Percentiles rank a stretch among this genome's conserved stretches.
Evolutionary conservation across 306 rosid species (phyloP).

Genomic region (Rosa lucieae): DNA sequence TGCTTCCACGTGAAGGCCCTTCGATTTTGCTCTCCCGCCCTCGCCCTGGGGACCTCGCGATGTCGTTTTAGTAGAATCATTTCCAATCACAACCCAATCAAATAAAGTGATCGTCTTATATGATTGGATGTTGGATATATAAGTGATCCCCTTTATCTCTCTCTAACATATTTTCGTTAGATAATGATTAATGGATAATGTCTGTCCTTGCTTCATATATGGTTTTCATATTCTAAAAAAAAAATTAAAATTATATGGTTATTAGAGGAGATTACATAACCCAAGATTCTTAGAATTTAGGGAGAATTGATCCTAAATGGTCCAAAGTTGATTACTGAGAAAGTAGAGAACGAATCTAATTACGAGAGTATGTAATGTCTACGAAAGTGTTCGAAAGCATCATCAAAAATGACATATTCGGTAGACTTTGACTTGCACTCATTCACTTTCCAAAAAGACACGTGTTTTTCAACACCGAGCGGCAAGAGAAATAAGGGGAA

Average conservation of each 20-base stretch:
- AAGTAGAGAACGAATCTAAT: not conserved
- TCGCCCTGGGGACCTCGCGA: conserved; percentile 28
- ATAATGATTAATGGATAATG: not conserved
- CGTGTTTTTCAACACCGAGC: too few relatives aligned
- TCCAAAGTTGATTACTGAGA: not conserved
- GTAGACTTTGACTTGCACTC: not conserved
- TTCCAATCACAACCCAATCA: conserved; percentile 12
- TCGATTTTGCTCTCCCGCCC: not conserved
- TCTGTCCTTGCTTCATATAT: not conserved
- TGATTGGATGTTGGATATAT: conserved; percentile 26
- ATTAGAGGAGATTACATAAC: too few relatives aligned
- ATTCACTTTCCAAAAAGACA: not conserved
- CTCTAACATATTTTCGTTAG: not conserved
- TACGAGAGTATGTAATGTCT: not conserved
- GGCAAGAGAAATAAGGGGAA: not conserved
- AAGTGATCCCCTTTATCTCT: not conserved
- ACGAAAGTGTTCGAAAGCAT: not conserved
- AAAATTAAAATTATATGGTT: too few relatives aligned
- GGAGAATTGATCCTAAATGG: not conserved
- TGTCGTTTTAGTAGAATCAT: conserved; percentile 13
- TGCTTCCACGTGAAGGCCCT: conserved; percentile 38
- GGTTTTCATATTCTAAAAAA: too few relatives aligned
- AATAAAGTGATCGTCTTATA: conserved; percentile 13
- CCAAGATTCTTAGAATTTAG: not conserved
- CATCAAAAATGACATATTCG: not conserved